Base-by-base conservation (phyloP, 1,139 yeast genomes). In the Hansenula lynferdii region DNA sequence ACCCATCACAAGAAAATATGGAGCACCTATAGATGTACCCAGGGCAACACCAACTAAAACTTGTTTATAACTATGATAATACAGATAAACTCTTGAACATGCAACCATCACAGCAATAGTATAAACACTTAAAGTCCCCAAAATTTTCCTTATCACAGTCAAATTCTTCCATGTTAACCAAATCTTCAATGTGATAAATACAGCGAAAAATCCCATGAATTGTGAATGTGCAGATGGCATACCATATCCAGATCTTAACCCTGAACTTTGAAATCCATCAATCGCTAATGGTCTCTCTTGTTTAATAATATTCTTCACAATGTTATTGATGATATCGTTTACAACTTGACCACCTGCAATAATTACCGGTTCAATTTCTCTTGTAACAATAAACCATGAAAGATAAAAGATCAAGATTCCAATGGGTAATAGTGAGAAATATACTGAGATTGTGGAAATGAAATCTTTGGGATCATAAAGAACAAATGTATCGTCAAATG, bases 141-240 rank as follows among this genome's bases (percentile, higher is more conserved):
- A 18, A 9, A 48, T 22, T 43, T 60, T 64, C 39, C 64, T 58
- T 0, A 40, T 30, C 3, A 42, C 34, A 11, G 57, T 50, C 37
- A 67, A 52, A 16, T 64, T 61, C 44, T 40, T 55, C 74, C 63
- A 74, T 42, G 68, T 70, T 27, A 67, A 58, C 44, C 64, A 49
- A 42, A 75, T 49, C 55, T 75, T 69, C 47, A 86, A 68, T 8
- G 72, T 57, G 41, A 78, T 67, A 59, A 86, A 89, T 5, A 80
- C 72, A 14, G 82, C 75, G 52, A 84, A 80, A 60, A 80, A 92
- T 1, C 95, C 94, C 89, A 89, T 85, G 61, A 90, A 92, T 62
- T 92, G 98, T 0, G 96, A 80, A 60, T 92, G 98, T 2, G 97
- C 96, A 40, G 92, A 80, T 0, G 98, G 98, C 97, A 92, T 90